phyloP scores from a whole-genome alignment of 2,329 filamentous ascomycete genomes.

The Fusarium sublunatum region DNA sequence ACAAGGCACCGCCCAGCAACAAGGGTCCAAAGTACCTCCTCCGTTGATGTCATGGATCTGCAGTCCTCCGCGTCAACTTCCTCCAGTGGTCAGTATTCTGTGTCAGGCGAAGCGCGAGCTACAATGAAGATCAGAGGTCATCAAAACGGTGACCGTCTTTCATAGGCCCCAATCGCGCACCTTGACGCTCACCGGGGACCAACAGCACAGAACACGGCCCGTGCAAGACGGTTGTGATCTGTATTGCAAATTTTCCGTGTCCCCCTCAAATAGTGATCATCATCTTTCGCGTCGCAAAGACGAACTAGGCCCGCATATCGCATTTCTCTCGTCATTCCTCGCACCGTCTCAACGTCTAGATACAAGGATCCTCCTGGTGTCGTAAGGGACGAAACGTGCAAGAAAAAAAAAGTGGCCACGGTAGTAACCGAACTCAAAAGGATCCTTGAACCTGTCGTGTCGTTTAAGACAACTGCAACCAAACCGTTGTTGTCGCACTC shows the following conservation, averaged over 20 bases:
- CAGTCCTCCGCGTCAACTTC: conserved; percentile 36
- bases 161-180: conserved; percentile 32
- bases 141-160: conserved; percentile 40
- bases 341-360: conserved; percentile 8
- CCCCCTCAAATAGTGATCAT: conserved; percentile 34
- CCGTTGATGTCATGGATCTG: conserved; percentile 52
- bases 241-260: conserved; percentile 22
- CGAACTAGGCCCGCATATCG: conserved; percentile 35
- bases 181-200: conserved; percentile 1
- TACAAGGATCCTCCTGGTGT: conserved; percentile 9
- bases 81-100: conserved; percentile 11
- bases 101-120: conserved; percentile 19
- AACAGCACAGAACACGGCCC: conserved; percentile 27
- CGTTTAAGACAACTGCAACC: conserved; percentile 16
- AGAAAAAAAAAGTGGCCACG: conserved; percentile 36
- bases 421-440: conserved; percentile 35
- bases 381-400: conserved; percentile 24
- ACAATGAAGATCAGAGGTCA: conserved; percentile 18
- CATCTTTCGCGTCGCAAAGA: conserved; percentile 12
- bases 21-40: conserved; percentile 31
- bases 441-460: conserved; percentile 19
- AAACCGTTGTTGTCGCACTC: conserved; percentile 18
- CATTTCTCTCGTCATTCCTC: conserved; percentile 43
- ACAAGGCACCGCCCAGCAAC: conserved; percentile 31
- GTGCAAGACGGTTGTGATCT: conserved; percentile 36